Percentiles rank a stretch among this genome's conserved stretches.
Evolutionary conservation across 2,329 filamentous ascomycete species (phyloP).

Genomic region (Penicillium sp.): DNA sequence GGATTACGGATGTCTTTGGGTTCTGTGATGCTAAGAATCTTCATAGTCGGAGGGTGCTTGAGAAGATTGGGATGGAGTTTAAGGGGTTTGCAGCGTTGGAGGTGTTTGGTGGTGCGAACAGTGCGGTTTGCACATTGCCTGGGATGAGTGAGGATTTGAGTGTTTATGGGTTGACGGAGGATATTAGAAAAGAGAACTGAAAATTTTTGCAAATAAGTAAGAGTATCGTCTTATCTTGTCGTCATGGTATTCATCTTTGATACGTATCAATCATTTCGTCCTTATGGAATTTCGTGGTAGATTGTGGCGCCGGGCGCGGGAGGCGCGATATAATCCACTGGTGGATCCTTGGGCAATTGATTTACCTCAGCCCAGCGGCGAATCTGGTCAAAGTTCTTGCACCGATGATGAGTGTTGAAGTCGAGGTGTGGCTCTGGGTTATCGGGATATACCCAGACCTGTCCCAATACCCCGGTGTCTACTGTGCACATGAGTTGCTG

Average conservation of each 20-base stretch:
- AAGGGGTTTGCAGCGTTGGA: constrained; percentile 16
- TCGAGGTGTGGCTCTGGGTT: constrained; percentile 57
- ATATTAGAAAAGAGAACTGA: neutral
- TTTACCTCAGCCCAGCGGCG: constrained; percentile 55
- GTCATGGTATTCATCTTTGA: neutral
- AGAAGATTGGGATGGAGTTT: constrained; percentile 26
- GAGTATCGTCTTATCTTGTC: neutral
- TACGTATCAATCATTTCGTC: neutral
- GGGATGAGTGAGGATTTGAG: constrained; percentile 15
- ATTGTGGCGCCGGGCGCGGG: constrained; percentile 29
- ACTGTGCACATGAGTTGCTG: constrained; percentile 64
- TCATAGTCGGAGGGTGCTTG: constrained; percentile 18
- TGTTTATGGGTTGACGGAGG: constrained; percentile 13
- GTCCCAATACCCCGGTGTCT: constrained; percentile 60
- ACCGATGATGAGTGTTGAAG: constrained; percentile 61
- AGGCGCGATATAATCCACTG: constrained; percentile 44
- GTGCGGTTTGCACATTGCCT: constrained; percentile 18
- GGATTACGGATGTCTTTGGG: constrained; percentile 20
- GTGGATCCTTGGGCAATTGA: constrained; percentile 49
- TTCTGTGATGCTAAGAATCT: constrained; percentile 19
- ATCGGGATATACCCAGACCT: constrained; percentile 56
- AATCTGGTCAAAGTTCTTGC: constrained; percentile 58
- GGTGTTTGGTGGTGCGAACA: constrained; percentile 16
- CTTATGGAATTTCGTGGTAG: constrained; percentile 23
- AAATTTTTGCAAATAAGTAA: neutral